Conservation (phyloP, 352 stramenopile genomes). For the Phytophthora boehmeriae region DNA sequence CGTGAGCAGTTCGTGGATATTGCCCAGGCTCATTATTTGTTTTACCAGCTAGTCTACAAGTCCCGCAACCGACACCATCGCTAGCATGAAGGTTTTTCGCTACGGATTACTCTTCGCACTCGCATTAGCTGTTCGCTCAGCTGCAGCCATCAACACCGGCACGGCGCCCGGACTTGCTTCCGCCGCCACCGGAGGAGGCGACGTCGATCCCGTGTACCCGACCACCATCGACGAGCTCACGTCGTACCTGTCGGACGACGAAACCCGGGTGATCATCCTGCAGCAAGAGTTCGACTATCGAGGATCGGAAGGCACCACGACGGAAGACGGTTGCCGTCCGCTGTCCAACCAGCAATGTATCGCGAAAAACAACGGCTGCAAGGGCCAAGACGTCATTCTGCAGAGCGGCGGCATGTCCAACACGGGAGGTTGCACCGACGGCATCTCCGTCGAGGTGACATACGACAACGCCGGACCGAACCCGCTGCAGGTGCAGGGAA, state of each 20-base stretch:
- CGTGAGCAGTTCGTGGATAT: background rate
- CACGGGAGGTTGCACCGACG: constrained; percentile 27
- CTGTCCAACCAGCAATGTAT: constrained; percentile 28
- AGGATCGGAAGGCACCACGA: constrained; percentile 23
- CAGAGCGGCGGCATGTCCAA: constrained; percentile 15
- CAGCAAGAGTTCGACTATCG: constrained; percentile 32
- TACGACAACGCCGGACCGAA: constrained; percentile 31
- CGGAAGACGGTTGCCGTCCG: constrained; percentile 22
- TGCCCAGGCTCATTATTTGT: background rate
- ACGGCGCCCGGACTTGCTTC: constrained; percentile 29
- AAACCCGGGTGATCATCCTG: constrained; percentile 33
- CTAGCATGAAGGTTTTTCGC: constrained; percentile 1
- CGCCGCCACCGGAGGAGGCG: constrained; percentile 19
- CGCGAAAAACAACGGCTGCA: constrained; percentile 32
- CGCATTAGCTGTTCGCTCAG: constrained; percentile 8
- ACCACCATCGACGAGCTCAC: constrained; percentile 31
- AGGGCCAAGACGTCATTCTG: constrained; percentile 36
- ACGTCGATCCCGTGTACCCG: constrained; percentile 25
- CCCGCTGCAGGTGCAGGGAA: constrained; percentile 17
- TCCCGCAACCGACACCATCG: background rate
- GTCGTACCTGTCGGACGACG: constrained; percentile 27
- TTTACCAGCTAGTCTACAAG: background rate
- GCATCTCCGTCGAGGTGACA: constrained; percentile 26
- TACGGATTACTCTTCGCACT: constrained; percentile 14
- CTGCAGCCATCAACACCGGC: constrained; percentile 20